Evolutionary conservation across 2,329 filamentous ascomycete species (phyloP).

Genomic region (Fonsecaea multimorphosa): DNA sequence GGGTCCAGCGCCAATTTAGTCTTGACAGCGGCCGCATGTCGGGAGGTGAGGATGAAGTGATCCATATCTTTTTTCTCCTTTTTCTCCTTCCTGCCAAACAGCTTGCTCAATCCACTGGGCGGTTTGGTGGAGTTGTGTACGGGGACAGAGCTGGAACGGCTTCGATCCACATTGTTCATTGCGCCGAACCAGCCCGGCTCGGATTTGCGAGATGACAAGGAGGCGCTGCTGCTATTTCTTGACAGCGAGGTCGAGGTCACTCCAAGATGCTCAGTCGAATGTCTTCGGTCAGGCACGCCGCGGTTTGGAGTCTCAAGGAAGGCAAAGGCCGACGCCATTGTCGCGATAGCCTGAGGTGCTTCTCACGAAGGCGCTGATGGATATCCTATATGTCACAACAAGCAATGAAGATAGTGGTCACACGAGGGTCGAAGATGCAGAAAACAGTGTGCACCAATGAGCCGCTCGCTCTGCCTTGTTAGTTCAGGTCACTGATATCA

Average conservation of each 20-base stretch:
- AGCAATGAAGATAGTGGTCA: not conserved
- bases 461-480: not conserved
- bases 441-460: not conserved
- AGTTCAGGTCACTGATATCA: constrained; percentile 14
- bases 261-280: constrained; percentile 14
- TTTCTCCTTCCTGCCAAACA: constrained; percentile 22
- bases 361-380: not conserved
- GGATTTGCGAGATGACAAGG: constrained; percentile 24
- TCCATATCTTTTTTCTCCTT: constrained; percentile 30
- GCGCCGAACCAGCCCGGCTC: constrained; percentile 25
- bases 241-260: not conserved
- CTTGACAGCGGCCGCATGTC: constrained; percentile 27
- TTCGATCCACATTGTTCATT: constrained; percentile 23
- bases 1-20: constrained; percentile 25
- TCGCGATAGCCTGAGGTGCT: not conserved
- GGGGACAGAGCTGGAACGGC: constrained; percentile 18
- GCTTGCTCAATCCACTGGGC: constrained; percentile 17
- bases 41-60: constrained; percentile 19
- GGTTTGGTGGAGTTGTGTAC: constrained; percentile 10
- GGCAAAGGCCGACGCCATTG: constrained; percentile 12
- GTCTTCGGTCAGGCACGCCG: constrained; percentile 14
- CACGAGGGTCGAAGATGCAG: not conserved
- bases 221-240: constrained; percentile 16
- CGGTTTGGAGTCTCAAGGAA: constrained; percentile 11
- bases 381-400: not conserved